Conservation (phyloP, 345 rosid species). For the Draba incana region DNA sequence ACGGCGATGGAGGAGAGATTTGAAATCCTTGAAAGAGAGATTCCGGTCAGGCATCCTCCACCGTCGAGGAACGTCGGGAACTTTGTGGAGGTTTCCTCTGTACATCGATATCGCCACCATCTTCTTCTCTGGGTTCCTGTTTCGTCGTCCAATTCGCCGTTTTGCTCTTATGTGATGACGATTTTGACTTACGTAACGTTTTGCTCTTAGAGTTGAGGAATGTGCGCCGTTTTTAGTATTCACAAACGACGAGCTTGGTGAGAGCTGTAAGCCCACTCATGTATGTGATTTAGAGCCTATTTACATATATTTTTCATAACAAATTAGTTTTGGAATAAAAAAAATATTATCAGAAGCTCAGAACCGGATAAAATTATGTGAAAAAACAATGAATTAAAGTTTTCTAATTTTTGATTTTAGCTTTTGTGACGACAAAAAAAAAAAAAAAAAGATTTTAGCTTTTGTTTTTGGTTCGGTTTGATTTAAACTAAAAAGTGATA, state of each 20-base stretch:
- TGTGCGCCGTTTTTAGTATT: conserved; percentile 26
- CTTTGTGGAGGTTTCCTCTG: conserved; percentile 91
- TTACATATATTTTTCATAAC: no score
- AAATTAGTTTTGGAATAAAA: no score
- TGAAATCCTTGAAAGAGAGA: conserved; percentile 68
- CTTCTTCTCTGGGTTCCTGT: conserved; percentile 15
- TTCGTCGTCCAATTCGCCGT: conserved; percentile 34
- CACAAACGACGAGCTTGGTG: background rate
- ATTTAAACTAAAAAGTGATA: no score
- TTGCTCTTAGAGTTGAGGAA: background rate
- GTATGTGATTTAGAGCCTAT: background rate
- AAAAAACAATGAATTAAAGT: no score
- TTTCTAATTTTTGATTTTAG: no score
- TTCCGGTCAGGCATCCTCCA: conserved; percentile 72
- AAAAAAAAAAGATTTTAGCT: no score
- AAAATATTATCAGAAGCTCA: no score
- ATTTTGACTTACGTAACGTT: conserved; percentile 26
- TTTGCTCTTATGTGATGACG: conserved; percentile 13
- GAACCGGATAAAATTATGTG: no score
- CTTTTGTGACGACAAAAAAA: no score
- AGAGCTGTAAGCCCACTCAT: background rate
- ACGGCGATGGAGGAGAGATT: conserved; percentile 67
- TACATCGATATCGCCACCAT: conserved; percentile 93
- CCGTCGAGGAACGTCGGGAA: conserved; percentile 72
- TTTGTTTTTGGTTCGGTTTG: no score